These are phyloP conservation scores for Populus trichocarpa DNA, from an alignment of 441 rosid genomes.

Conservation along the genomic window DNA sequence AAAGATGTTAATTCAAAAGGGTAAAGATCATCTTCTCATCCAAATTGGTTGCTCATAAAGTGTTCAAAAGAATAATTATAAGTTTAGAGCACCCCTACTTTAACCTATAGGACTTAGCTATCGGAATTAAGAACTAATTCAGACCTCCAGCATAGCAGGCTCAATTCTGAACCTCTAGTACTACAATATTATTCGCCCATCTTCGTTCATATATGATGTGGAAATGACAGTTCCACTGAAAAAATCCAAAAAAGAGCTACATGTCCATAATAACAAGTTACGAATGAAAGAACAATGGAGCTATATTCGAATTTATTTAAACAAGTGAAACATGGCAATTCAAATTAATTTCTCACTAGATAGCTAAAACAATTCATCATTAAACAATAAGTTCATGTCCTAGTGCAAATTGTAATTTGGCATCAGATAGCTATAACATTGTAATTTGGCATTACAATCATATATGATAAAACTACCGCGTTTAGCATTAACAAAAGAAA, in stretches of 20 bases:
- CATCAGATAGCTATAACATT: background rate
- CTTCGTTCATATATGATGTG: background rate
- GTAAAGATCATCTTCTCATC: background rate
- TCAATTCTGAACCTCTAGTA: background rate
- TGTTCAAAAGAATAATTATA: background rate
- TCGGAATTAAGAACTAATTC: background rate
- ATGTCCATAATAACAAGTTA: background rate
- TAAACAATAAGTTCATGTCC: background rate
- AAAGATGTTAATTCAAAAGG: background rate
- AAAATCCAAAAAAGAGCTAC: background rate
- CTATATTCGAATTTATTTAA: background rate
- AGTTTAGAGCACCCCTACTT: background rate
- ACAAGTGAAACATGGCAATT: background rate
- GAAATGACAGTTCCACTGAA: background rate
- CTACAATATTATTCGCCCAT: background rate
- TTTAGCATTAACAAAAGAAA: slow-evolving; percentile 2
- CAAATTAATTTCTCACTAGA: background rate
- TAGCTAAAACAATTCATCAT: slow-evolving; percentile 3
- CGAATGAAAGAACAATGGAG: background rate
- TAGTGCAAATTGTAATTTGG: too few relatives aligned
- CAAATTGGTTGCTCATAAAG: background rate
- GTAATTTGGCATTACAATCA: background rate
- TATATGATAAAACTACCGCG: background rate
- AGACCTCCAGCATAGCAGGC: background rate
- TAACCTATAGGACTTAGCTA: background rate